Percentiles rank a stretch among this genome's conserved stretches.
Evolutionary conservation across 768 basidiomycete species (phyloP).

Genomic region (Leccinum incarnatum): DNA sequence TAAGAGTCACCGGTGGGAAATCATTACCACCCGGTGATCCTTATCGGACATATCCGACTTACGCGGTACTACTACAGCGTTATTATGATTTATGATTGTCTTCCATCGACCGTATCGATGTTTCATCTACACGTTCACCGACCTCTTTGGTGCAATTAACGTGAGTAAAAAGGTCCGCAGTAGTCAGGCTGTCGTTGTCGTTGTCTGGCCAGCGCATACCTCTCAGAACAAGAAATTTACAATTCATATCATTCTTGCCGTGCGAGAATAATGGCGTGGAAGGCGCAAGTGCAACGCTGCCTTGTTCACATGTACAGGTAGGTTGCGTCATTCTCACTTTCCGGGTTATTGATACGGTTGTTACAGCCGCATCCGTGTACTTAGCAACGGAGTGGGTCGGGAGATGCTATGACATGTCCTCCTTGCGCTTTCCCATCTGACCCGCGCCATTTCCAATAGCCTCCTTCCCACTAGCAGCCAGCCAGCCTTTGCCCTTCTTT

Average conservation of each 20-base stretch:
- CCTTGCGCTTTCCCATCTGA: constrained; percentile 27
- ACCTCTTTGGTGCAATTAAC: not conserved
- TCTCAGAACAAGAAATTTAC: not conserved
- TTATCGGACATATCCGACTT: not conserved
- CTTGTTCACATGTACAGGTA: not conserved
- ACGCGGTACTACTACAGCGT: not conserved
- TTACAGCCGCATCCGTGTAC: constrained; percentile 17
- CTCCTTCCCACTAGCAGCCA: constrained; percentile 35
- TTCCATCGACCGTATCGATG: not conserved
- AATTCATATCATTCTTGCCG: not conserved
- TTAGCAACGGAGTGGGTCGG: constrained; percentile 15
- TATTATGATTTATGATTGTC: not conserved
- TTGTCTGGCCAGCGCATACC: not conserved
- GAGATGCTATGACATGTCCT: constrained; percentile 7
- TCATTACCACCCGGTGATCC: not conserved
- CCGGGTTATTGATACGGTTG: constrained; percentile 14
- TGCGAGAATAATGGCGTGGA: not conserved
- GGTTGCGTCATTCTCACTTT: not conserved
- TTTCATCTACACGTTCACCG: constrained; percentile 2
- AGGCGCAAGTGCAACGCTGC: not conserved
- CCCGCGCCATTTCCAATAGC: constrained; percentile 14
- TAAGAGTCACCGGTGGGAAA: constrained; percentile 11
- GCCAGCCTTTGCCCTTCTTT: constrained; percentile 42
- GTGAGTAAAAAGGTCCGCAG: not conserved
- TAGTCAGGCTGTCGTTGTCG: not conserved